Evolutionary conservation across 108 stramenopile species (phyloP).

Genomic region (Hondaea fermentalgiana): DNA sequence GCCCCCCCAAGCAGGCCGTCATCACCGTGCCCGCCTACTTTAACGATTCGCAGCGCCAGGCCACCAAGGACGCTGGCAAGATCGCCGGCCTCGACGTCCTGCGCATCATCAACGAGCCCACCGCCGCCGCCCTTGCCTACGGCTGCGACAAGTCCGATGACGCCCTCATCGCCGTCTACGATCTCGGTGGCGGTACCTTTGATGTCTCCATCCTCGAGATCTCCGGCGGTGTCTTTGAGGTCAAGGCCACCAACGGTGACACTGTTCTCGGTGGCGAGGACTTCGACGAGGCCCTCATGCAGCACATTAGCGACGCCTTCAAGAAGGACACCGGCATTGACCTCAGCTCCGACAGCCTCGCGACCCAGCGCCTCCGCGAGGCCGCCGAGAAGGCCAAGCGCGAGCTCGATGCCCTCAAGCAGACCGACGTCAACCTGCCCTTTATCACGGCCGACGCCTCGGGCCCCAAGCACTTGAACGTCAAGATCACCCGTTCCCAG

Average conservation of each 20-base stretch:
- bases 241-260: constrained; percentile 99
- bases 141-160: constrained; percentile 97
- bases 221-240: constrained; percentile 98
- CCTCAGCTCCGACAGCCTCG: constrained; percentile 76
- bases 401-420: constrained; percentile 95
- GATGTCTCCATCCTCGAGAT: constrained; percentile 95
- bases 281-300: constrained; percentile 92
- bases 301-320: constrained; percentile 78
- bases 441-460: constrained; percentile 98
- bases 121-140: constrained; percentile 97
- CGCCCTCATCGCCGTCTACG: constrained; percentile 97
- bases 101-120: constrained; percentile 99
- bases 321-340: constrained; percentile 93
- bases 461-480: constrained; percentile 96
- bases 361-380: constrained; percentile 96
- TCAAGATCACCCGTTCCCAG: constrained; percentile 79
- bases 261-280: constrained; percentile 99
- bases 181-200: constrained; percentile 98
- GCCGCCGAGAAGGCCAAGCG: constrained; percentile 99
- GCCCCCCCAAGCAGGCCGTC: constrained; percentile 89
- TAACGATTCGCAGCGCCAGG: constrained; percentile 92
- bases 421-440: constrained; percentile 93
- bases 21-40: constrained; percentile 99
- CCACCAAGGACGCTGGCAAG: constrained; percentile 95
- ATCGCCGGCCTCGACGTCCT: constrained; percentile 96